phyloP scores from a whole-genome alignment of 1,284 basidiomycete genomes.

The Heterobasidion irregulare region DNA sequence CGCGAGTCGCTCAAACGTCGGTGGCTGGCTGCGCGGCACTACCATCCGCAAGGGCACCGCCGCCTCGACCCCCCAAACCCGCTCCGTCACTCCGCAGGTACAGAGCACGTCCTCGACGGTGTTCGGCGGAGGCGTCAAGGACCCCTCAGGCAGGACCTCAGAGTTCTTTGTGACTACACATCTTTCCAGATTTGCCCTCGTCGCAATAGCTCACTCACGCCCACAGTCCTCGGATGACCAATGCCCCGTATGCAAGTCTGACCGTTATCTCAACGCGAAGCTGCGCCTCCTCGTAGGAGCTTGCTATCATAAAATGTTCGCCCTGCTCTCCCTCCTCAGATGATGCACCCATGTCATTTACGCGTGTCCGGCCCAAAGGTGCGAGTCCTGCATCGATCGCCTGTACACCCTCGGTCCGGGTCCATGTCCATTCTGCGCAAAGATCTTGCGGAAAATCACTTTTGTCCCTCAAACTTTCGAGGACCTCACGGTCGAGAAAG shows the following conservation, averaged over 20 bases:
- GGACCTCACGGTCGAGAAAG: constrained; percentile 94
- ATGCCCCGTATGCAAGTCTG: constrained; percentile 96
- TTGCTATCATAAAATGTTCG: constrained; percentile 98
- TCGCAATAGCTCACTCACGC: neutral
- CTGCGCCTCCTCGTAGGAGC: constrained; percentile 89
- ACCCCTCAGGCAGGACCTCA: constrained; percentile 67
- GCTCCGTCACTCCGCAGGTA: constrained; percentile 60
- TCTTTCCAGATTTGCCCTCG: constrained; percentile 19
- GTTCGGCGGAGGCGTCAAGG: constrained; percentile 75
- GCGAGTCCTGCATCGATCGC: constrained; percentile 96
- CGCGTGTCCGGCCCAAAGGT: constrained; percentile 42
- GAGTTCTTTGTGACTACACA: constrained; percentile 55
- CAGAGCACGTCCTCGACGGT: constrained; percentile 63
- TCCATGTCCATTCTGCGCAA: constrained; percentile 90
- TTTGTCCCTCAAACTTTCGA: constrained; percentile 98
- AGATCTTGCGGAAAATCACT: constrained; percentile 86
- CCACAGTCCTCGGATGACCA: constrained; percentile 84
- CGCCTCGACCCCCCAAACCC: constrained; percentile 35
- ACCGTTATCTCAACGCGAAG: constrained; percentile 93
- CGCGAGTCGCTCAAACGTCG: constrained; percentile 12
- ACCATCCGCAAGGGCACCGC: constrained; percentile 54
- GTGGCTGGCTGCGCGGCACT: constrained; percentile 62
- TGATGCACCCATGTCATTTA: neutral
- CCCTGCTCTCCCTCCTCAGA: constrained; percentile 1
- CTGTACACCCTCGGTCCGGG: constrained; percentile 95